These are phyloP conservation scores for Didymella pinodella DNA, from an alignment of 2,329 filamentous ascomycete genomes.

Conservation along the genomic window DNA sequence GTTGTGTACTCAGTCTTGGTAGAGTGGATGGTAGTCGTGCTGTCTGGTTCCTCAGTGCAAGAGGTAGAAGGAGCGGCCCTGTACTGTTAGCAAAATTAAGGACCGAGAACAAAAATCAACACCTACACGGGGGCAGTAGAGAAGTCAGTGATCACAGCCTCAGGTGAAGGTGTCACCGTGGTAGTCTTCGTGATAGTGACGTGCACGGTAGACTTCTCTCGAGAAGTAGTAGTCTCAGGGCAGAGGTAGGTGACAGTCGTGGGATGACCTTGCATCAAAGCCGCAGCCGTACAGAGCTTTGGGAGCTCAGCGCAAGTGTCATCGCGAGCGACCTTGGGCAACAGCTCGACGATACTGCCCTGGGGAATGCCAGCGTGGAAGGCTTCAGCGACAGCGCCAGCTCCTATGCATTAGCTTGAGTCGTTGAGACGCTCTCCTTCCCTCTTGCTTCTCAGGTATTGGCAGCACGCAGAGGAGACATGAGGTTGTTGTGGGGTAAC, in stretches of 20 bases:
- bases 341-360: slow-evolving; percentile 8
- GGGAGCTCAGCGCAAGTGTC: slow-evolving; percentile 25
- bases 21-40: slow-evolving; percentile 28
- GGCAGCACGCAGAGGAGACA: not conserved
- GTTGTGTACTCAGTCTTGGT: slow-evolving; percentile 25
- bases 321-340: slow-evolving; percentile 19
- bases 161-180: slow-evolving; percentile 20
- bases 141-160: not conserved
- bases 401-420: slow-evolving; percentile 17
- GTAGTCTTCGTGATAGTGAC: slow-evolving; percentile 32
- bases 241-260: slow-evolving; percentile 38
- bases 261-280: slow-evolving; percentile 24
- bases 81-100: not conserved
- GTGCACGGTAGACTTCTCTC: slow-evolving; percentile 22
- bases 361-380: slow-evolving; percentile 14
- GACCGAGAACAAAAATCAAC: not conserved
- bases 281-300: slow-evolving; percentile 34
- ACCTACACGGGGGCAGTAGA: slow-evolving; percentile 7
- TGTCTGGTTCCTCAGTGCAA: slow-evolving; percentile 11
- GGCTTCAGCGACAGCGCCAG: slow-evolving; percentile 21
- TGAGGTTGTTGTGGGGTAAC: not conserved
- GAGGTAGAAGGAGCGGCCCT: slow-evolving; percentile 3
- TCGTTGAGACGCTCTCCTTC: not conserved
- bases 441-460: slow-evolving; percentile 5
- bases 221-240: slow-evolving; percentile 18